phyloP scores from a whole-genome alignment of 148 eudicot species.

The Simmondsia chinensis region DNA sequence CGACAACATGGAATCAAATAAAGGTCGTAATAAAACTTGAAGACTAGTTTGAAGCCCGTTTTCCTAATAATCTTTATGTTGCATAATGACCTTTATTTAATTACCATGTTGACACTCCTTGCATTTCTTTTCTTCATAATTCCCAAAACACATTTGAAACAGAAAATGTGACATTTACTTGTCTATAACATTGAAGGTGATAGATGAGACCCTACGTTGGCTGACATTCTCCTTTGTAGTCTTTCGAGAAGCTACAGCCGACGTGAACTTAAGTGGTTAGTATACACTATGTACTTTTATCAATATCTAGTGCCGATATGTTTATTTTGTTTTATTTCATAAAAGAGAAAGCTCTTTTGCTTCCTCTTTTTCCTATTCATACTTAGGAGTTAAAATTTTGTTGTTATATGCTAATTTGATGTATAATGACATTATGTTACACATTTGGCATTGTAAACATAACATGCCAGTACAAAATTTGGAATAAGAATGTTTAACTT shows the following conservation, averaged over 20 bases:
- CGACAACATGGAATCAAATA: too few relatives aligned
- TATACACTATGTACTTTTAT: too few relatives aligned
- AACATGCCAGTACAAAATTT: neutral
- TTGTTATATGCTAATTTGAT: too few relatives aligned
- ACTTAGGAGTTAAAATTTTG: too few relatives aligned
- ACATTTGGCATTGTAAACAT: too few relatives aligned
- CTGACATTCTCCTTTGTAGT: constrained; percentile 64
- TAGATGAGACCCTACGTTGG: constrained; percentile 86
- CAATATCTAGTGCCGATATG: too few relatives aligned
- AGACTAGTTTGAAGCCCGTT: too few relatives aligned
- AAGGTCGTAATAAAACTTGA: too few relatives aligned
- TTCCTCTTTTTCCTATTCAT: neutral
- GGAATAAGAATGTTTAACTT: neutral
- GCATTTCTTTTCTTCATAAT: neutral
- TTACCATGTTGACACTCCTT: neutral
- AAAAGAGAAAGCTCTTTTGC: neutral
- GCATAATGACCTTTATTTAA: neutral
- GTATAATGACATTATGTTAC: too few relatives aligned
- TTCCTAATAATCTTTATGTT: too few relatives aligned
- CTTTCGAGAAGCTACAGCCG: constrained; percentile 74
- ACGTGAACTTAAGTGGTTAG: constrained; percentile 55
- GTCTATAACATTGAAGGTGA: constrained; percentile 38
- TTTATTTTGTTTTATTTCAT: too few relatives aligned
- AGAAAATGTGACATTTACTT: neutral
- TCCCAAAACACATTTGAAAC: neutral